Base-by-base conservation (phyloP, 441 rosid genomes). In the Heliophila coronopifolia region DNA sequence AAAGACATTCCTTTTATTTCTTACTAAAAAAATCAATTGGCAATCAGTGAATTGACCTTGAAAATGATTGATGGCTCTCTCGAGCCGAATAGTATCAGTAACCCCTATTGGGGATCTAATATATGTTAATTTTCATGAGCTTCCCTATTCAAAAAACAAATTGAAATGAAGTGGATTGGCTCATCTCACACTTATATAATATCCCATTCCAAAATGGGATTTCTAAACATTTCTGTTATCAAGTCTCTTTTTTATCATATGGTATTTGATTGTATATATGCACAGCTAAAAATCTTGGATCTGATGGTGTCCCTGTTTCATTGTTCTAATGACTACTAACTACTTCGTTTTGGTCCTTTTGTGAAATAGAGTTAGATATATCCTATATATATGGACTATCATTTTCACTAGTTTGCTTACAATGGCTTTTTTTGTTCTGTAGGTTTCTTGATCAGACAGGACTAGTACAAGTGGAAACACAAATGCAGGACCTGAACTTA, bases 401-500 rank as follows among this genome's bases (percentile, higher is more conserved):
- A n/a, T n/a, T n/a, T n/a, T 25, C 35, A 26, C 37, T 40, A 45
- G 66, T 11, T 55, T n/a, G 50, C 44, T 40, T 44, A 36, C 39
- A 12, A 15, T 54, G 55, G 3, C 32, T 69, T 65, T 42, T n/a
- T n/a, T n/a, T n/a, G 13, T 46, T 42, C 10, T 75, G 73, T 74
- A 90, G 98, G 98, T 90, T 80, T 71, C 94, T 86, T 59, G 75
- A 74, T 8, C 77, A 91, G 75, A 82, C 85, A 15, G 96, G 96
- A 40, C 58, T 86, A 45, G 96, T 86, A 53, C 73, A 81, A 43
- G 73, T 91, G 40, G 91, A 86, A 43, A 71, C 65, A 43, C 98
- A 91, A 73, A 79, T 84, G 94, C 74, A 38, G 70, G 94, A 86
- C 59, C 39, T 91, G 69, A 68, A 79, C 59, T 73, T 86, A 68